Base-by-base conservation (phyloP, 2,329 filamentous ascomycete species). In the Colletotrichum musicola region DNA sequence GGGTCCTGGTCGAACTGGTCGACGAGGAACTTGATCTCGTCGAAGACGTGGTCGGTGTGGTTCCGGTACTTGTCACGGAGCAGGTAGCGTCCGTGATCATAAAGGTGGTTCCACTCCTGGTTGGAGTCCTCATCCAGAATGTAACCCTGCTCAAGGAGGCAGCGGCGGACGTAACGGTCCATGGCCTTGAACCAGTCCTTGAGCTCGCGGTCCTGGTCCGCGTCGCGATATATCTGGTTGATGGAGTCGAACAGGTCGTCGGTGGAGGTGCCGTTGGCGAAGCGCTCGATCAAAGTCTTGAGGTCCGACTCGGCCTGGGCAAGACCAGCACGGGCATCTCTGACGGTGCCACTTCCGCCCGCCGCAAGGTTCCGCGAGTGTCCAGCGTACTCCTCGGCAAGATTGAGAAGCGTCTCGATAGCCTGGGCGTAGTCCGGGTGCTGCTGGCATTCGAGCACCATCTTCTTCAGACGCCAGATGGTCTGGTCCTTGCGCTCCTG, bases 371-470 rank as follows among this genome's bases (percentile, higher is more conserved):
- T 83, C 77, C 87, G 91, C 62, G 90, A 88, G 75, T 98, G 94
- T 55, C 89, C 87, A 69, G 89, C 90, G 75, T 99, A 99, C 73
- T 91, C 89, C 82, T 97, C 94, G 6, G 94, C 94, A 56, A 99
- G 85, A 49, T 89, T 85, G 35, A 99, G 87, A 6, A 99, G 85
- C 3, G 95, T 97, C 75, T 94, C 89, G 71, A 99, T 91, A n/a
- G 96, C 96, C 79, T 92, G 88, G 74, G 95, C 90, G 81, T 98
- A 99, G 75, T 99, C 95, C 67, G 93, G 89, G 77, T 98, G 96
- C 64, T 95, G 93, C 82, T 99, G 96, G 75, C 97, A 94, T 81
- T 99, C 96, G 53, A 98, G 90, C 46, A 99, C 84, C 92, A 98
- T 97, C 89, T 98, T 98, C 90, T 89, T 99, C 73, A 99, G 82